Evolutionary conservation across 2,329 filamentous ascomycete genomes (phyloP), one percentile per base, ranked within the genome.

Genomic region (Aureobasidium melanogenum): DNA sequence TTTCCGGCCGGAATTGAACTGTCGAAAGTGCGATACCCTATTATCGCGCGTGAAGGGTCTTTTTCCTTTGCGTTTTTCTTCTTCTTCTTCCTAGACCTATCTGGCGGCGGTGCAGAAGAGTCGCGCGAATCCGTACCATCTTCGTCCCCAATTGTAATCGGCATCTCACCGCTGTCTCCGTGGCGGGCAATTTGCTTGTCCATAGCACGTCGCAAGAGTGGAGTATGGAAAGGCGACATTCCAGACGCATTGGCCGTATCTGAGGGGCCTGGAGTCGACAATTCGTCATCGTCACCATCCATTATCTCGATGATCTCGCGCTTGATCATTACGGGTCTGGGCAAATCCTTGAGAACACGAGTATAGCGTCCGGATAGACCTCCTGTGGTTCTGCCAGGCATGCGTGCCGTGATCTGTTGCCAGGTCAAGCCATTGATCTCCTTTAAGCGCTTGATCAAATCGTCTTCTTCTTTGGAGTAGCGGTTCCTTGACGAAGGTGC

Each of bases 401-500:
- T 74, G 30, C 73, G 66, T 5, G 62, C 39, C 0, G 67, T 67
- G 9, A 79, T 76, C 1, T 72, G 65, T 2, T 65, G 59, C 75
- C 76, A 79, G 9, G 63, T 62, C 3, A 70, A 62, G 7, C 66
- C 65, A 38, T 75, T 72, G 0, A 74, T 72, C 58, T 77, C 75
- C 51, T 74, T 78, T 5, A 79, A 58, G 38, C 72, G 73, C 5
- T 75, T 72, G 0, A 80, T 65, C 8, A 74, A 63, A 1, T 57
- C 58, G 34, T 71, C 67, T 52, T 74, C 72, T 36, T 72, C 67
- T 5, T 46, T 38, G 3, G 66, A 67, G 38, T 69, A 74, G 34
- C 22, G 14, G 6, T 32, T 32, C 8, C 41, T 30, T 36, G 41
- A 26, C 5, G 34, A 28, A 36, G 36, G 14, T 14, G 30, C 41